phyloP scores from a whole-genome alignment of 179 eudicot species.

The Heliamphora ciliata region DNA sequence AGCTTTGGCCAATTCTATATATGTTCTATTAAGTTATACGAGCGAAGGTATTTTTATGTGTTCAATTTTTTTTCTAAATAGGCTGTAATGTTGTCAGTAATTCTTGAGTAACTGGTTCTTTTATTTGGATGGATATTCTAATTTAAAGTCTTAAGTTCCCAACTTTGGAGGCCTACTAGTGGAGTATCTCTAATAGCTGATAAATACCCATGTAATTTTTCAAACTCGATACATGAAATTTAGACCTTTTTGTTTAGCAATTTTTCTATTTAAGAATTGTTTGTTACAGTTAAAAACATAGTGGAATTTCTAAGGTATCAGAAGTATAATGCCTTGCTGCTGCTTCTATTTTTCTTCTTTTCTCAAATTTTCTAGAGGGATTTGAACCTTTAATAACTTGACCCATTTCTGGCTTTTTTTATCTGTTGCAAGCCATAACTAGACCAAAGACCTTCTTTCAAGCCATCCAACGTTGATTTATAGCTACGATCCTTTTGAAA shows the following conservation, averaged over 20 bases:
- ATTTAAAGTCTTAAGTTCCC: background rate
- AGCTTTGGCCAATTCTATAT: background rate
- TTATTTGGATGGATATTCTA: background rate
- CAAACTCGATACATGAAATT: background rate
- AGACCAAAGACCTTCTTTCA: background rate
- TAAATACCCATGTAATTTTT: background rate
- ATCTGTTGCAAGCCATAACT: background rate
- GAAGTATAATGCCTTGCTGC: background rate
- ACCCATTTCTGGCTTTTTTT: background rate
- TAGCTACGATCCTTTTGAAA: background rate
- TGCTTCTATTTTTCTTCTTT: background rate
- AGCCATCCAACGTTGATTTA: background rate
- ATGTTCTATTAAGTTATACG: background rate
- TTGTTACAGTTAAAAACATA: background rate
- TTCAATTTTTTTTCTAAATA: background rate
- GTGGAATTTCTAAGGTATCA: background rate
- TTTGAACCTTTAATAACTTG: background rate
- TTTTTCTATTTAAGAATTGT: background rate
- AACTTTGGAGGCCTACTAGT: background rate
- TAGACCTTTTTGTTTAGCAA: background rate
- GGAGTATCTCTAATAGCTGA: background rate
- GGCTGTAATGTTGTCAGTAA: background rate
- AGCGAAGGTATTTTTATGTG: background rate
- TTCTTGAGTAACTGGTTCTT: background rate
- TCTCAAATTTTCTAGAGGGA: background rate